Conservation (phyloP, 2,329 filamentous ascomycete species). For the Fusarium scirpi region DNA sequence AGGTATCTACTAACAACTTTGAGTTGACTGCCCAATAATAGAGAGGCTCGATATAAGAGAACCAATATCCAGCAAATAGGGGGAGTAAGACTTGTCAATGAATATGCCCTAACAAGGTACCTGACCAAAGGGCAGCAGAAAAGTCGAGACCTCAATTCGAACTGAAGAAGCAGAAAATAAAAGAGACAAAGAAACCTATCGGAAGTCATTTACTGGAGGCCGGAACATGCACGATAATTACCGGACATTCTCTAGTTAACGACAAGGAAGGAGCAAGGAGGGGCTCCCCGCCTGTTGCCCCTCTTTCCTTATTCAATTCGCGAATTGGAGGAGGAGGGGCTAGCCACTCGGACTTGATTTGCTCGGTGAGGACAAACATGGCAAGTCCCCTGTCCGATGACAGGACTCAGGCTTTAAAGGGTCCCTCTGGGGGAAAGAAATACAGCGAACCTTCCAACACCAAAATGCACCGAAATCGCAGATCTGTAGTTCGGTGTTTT, state of each 20-base stretch:
- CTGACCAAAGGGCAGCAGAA: background rate
- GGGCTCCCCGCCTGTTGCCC: background rate
- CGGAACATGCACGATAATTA: background rate
- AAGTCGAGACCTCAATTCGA: background rate
- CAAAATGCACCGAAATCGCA: background rate
- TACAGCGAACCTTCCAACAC: background rate
- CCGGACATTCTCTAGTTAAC: background rate
- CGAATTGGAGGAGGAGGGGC: conserved; percentile 45
- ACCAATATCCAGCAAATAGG: background rate
- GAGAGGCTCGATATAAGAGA: background rate
- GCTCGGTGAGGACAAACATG: conserved; percentile 45
- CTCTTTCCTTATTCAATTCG: conserved; percentile 11
- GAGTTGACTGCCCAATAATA: background rate
- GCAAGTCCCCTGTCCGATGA: conserved; percentile 9
- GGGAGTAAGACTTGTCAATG: background rate
- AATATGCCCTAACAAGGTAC: background rate
- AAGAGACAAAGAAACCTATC: background rate
- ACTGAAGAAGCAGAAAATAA: background rate
- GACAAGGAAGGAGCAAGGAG: background rate
- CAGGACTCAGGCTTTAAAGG: background rate
- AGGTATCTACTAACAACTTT: background rate
- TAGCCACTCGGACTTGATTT: conserved; percentile 18
- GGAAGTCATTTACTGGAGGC: background rate
- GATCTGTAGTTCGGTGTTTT: background rate
- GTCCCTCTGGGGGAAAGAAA: background rate